A percentile compares a stretch with the other conserved stretches of the same genome.
Conservation (phyloP, 2,329 filamentous ascomycete species). For the Corniculantispora saksenae region DNA sequence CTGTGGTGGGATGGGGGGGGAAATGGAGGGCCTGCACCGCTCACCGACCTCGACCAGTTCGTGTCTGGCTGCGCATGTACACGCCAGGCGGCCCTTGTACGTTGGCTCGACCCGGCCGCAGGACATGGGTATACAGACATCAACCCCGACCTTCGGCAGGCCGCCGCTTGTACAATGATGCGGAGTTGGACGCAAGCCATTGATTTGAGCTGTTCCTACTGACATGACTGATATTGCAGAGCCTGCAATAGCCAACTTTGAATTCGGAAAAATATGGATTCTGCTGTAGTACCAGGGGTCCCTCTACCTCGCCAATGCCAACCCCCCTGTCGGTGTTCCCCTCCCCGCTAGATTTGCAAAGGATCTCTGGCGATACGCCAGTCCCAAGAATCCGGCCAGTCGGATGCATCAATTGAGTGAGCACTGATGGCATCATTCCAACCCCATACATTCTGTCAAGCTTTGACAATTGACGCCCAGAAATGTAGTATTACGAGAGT, state of each 20-base stretch:
- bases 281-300: slow-evolving; percentile 1
- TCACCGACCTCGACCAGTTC: slow-evolving; percentile 19
- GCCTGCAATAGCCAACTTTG: neutral
- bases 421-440: slow-evolving; percentile 1
- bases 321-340: slow-evolving; percentile 3
- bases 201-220: slow-evolving; percentile 6
- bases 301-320: neutral
- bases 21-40: slow-evolving; percentile 6
- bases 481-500: neutral
- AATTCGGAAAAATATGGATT: slow-evolving; percentile 9
- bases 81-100: neutral
- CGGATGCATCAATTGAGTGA: slow-evolving; percentile 11
- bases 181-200: slow-evolving; percentile 5
- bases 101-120: slow-evolving; percentile 10
- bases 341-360: slow-evolving; percentile 16
- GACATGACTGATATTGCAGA: neutral
- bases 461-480: neutral
- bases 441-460: neutral
- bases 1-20: neutral
- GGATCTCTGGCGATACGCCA: slow-evolving; percentile 21
- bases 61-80: neutral
- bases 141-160: slow-evolving; percentile 14
- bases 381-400: slow-evolving; percentile 19
- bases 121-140: slow-evolving; percentile 8
- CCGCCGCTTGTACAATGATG: neutral